Evolutionary conservation across 257 asterid species (phyloP).

Genomic region (Capsicum rhomboideum): DNA sequence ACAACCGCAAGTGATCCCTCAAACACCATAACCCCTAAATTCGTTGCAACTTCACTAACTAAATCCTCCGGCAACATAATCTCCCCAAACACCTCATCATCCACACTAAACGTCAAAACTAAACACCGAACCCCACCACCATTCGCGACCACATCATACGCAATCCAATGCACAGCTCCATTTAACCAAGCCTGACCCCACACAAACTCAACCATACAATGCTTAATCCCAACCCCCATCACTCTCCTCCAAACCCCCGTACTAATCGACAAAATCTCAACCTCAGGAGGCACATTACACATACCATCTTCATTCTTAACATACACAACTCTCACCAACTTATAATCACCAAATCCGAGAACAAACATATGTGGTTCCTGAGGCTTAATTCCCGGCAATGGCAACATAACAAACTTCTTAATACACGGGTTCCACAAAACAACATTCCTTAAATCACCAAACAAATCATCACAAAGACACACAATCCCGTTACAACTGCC

Average conservation of each 20-base stretch:
- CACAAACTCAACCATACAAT: constrained; percentile 15
- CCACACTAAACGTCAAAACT: constrained; percentile 31
- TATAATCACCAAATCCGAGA: constrained; percentile 52
- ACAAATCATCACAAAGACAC: constrained; percentile 41
- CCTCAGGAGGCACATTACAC: constrained; percentile 22
- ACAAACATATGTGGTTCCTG: constrained; percentile 14
- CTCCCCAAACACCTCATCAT: constrained; percentile 34
- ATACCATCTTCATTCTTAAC: background rate
- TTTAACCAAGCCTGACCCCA: constrained; percentile 32
- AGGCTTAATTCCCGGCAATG: constrained; percentile 22
- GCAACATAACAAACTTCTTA: constrained; percentile 21
- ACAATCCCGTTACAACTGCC: constrained; percentile 53
- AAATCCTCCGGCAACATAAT: constrained; percentile 32
- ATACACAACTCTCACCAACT: constrained; percentile 54
- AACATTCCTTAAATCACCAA: constrained; percentile 4
- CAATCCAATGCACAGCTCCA: constrained; percentile 47
- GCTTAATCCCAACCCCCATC: constrained; percentile 2
- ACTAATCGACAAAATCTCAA: constrained; percentile 32
- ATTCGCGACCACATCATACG: constrained; percentile 5
- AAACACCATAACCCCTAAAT: constrained; percentile 8
- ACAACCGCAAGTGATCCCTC: constrained; percentile 32
- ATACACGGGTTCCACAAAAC: constrained; percentile 52
- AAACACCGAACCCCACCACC: constrained; percentile 2
- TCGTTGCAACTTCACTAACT: constrained; percentile 3
- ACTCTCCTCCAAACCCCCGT: constrained; percentile 36